These are phyloP conservation scores for Inga laurina DNA, from an alignment of 306 rosid species.

Conservation along the genomic window DNA sequence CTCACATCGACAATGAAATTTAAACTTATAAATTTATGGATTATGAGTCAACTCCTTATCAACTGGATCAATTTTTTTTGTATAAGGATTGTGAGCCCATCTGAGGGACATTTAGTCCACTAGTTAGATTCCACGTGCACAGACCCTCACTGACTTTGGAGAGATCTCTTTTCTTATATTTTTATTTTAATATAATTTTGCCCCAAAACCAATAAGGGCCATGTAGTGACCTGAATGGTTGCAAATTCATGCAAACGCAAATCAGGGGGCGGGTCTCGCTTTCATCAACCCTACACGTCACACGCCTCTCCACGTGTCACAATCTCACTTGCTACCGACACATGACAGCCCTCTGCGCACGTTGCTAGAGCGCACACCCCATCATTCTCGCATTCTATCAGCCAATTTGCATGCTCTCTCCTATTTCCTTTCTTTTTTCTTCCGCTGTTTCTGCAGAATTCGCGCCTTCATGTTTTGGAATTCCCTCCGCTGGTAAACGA, in stretches of 20 bases:
- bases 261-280: neutral
- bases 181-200: neutral
- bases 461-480: neutral
- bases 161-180: neutral
- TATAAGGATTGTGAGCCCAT: neutral
- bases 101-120: neutral
- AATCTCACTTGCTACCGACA: conserved; percentile 60
- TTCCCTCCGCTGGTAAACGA: neutral
- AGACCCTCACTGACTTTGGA: neutral
- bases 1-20: no score
- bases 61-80: no score
- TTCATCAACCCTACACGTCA: conserved; percentile 34
- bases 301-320: conserved; percentile 21
- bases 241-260: neutral
- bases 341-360: conserved; percentile 23
- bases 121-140: neutral
- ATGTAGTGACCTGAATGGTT: neutral
- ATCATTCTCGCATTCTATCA: neutral
- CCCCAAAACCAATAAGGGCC: neutral
- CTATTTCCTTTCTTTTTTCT: neutral
- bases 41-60: no score
- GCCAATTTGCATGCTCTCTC: neutral
- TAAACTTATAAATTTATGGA: no score
- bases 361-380: conserved; percentile 51
- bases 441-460: neutral